phyloP scores from a whole-genome alignment of 108 stramenopile genomes.

The Skeletonema menzelii region DNA sequence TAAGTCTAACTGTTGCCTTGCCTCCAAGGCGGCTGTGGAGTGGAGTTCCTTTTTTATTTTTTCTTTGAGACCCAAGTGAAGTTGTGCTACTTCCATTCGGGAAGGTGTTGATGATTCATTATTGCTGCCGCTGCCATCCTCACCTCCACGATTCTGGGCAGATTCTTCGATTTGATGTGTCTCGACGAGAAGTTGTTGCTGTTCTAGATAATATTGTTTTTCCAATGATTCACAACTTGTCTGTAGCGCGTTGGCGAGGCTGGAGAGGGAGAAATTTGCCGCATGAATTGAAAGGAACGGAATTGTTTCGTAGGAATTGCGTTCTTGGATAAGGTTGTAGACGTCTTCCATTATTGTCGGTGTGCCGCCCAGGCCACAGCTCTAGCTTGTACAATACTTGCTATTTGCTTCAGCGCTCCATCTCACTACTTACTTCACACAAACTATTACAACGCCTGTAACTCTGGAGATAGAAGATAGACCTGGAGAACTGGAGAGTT shows the following conservation, averaged over 20 bases:
- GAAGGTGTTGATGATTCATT: slow-evolving; percentile 42
- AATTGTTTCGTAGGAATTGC: slow-evolving; percentile 69
- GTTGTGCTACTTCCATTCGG: slow-evolving; percentile 70
- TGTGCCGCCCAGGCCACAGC: background rate
- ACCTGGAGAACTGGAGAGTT: too few relatives aligned
- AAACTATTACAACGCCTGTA: too few relatives aligned
- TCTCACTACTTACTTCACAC: too few relatives aligned
- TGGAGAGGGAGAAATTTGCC: slow-evolving; percentile 57
- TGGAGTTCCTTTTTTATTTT: slow-evolving; percentile 49
- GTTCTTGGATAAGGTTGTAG: slow-evolving; percentile 52
- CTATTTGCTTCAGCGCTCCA: too few relatives aligned
- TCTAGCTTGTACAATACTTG: too few relatives aligned
- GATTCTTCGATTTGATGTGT: slow-evolving; percentile 19
- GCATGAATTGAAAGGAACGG: slow-evolving; percentile 77
- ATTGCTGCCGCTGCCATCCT: background rate
- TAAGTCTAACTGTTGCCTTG: slow-evolving; percentile 38
- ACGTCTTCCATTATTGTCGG: slow-evolving; percentile 43
- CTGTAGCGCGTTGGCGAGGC: slow-evolving; percentile 69
- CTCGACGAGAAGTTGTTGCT: slow-evolving; percentile 35
- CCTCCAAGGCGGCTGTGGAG: background rate
- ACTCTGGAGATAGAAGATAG: too few relatives aligned
- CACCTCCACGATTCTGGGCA: background rate
- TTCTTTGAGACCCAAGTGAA: slow-evolving; percentile 65
- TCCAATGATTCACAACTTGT: slow-evolving; percentile 66
- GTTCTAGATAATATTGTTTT: slow-evolving; percentile 52